Evolutionary conservation across 169 alveolate genomes (phyloP).

Genomic region (Babesia gibsoni): DNA sequence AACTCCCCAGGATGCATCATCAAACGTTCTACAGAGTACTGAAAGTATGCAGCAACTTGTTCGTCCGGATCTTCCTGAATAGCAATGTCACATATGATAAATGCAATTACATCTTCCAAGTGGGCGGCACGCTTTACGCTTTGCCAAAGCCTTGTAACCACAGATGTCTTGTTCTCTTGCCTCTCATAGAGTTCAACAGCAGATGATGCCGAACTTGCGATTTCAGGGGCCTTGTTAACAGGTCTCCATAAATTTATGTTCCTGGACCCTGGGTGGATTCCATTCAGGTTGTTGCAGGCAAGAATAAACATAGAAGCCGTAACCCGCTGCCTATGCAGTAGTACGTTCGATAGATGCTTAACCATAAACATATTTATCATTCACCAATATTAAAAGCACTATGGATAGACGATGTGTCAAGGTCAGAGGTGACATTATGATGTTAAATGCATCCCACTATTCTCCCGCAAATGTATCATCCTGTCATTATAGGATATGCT

Average conservation of each 20-base stretch:
- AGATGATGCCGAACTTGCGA: not conserved
- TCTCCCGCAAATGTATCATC: no score
- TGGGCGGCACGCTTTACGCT: constrained; percentile 30
- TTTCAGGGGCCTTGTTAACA: constrained; percentile 3
- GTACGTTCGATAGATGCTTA: constrained; percentile 2
- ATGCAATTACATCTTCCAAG: constrained; percentile 2
- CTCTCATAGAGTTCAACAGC: constrained; percentile 7
- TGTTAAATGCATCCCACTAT: no score
- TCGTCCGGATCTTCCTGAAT: constrained; percentile 51
- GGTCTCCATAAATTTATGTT: constrained; percentile 26
- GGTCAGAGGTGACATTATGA: no score
- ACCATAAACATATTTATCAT: not conserved
- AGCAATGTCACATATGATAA: not conserved
- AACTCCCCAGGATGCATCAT: constrained; percentile 59
- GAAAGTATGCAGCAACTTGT: constrained; percentile 42
- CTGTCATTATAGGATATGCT: no score
- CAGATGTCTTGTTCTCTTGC: not conserved
- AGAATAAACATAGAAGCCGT: not conserved
- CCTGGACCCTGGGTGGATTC: not conserved
- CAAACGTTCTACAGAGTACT: constrained; percentile 56
- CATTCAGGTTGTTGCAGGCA: not conserved
- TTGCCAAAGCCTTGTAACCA: constrained; percentile 30
- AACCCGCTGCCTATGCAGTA: not conserved
- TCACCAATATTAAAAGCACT: not conserved
- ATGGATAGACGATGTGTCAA: no score